Base-by-base conservation (phyloP, 306 rosid species). In the Ormosia emarginata region DNA sequence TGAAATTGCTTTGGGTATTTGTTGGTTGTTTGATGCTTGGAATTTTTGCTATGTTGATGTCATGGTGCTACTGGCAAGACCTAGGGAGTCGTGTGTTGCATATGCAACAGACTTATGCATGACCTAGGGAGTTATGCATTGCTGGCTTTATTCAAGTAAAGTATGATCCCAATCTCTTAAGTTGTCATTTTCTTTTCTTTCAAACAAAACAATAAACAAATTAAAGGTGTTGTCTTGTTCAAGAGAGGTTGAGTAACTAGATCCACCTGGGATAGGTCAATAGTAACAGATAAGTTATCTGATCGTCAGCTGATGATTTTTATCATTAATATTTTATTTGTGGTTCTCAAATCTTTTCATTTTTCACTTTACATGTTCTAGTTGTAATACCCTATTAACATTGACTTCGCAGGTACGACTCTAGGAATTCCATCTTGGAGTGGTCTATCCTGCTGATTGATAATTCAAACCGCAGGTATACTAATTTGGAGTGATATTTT, bases 371-470 rank as follows among this genome's bases (percentile, higher is more conserved):
- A 46, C 14, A 46, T 46, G 52, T 46, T 46, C 71, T 71, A 24
- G 49, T 4, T 5, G 44, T 59, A 30, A 67, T 17, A 13, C 79
- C 65, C 43, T 43, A n/a, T 12, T 74, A 39, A 78, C 52, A 47
- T 74, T 77, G 61, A 55, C 14, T 12, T 76, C 73, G 85, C 85
- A 95, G 99, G 90, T 95, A 88, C 78, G 99, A 95, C 79, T 67
- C 97, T 2, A 90, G 98, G 90, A 95, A 91, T 88, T 90, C 97
- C 70, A 34, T 87, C 62, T 89, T 95, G 91, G 96, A 93, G 78
- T 95, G 99, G 99, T 91, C 98, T 58, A 86, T 95, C 80, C 92
- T 95, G 77, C 91, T 93, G 40, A 86, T 93, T 70, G 98, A 95
- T 85, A 80, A 93, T 83, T 91, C 98, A 52, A 95, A 93, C 86